Conservation (phyloP, 2,329 filamentous ascomycete genomes). For the Beauveria australis region DNA sequence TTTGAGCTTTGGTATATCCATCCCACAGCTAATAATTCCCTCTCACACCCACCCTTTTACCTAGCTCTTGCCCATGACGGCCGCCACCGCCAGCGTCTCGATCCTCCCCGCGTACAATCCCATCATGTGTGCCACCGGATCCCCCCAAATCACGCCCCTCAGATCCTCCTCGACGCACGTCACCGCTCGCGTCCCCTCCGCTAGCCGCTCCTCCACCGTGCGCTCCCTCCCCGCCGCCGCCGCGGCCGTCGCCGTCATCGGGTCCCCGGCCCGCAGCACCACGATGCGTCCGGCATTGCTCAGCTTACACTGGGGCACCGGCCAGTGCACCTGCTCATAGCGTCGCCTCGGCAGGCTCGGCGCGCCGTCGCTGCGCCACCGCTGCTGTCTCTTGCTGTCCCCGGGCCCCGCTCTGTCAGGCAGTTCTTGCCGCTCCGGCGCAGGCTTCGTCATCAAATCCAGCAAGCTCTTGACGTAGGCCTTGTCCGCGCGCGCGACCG, state of each 20-base stretch:
- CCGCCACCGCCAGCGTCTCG: constrained; percentile 61
- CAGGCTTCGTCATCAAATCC: constrained; percentile 58
- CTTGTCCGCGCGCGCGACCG: constrained; percentile 68
- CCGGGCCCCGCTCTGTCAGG: constrained; percentile 17
- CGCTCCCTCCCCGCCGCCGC: constrained; percentile 26
- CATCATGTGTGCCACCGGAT: constrained; percentile 76
- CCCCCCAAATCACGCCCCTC: constrained; percentile 67
- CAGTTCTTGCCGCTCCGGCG: constrained; percentile 38
- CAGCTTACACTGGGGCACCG: constrained; percentile 56
- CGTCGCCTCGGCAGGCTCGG: constrained; percentile 6
- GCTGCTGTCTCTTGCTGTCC: background rate
- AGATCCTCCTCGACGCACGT: constrained; percentile 61
- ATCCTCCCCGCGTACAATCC: constrained; percentile 64
- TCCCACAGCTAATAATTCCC: background rate
- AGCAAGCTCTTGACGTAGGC: constrained; percentile 66
- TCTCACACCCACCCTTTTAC: background rate
- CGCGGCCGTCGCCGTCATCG: constrained; percentile 20
- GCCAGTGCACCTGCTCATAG: constrained; percentile 42
- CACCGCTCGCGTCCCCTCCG: constrained; percentile 59
- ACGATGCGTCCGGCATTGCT: constrained; percentile 64
- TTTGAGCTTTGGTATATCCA: background rate
- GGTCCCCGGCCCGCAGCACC: constrained; percentile 49
- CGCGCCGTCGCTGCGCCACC: background rate
- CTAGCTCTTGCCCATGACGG: constrained; percentile 19
- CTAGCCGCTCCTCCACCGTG: constrained; percentile 41